Evolutionary conservation across 306 rosid species (phyloP).

Genomic region (Gillenia trifoliata): DNA sequence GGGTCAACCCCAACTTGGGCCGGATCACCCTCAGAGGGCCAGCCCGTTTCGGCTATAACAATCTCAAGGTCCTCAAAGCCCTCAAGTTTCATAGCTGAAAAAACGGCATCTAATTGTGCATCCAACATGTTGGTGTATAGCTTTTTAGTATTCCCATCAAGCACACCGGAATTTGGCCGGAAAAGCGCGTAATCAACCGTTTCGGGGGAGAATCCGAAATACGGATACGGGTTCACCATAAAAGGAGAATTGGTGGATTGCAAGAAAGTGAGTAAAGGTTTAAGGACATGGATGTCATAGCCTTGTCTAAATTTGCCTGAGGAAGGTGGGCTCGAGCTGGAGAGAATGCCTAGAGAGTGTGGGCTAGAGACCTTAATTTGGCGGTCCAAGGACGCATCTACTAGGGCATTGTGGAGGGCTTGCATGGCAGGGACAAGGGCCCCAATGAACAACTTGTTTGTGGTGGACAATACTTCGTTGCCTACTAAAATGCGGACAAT

Average conservation of each 20-base stretch:
- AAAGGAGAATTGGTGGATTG: slow-evolving; percentile 54
- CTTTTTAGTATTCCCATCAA: slow-evolving; percentile 40
- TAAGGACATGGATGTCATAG: slow-evolving; percentile 61
- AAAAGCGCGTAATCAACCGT: slow-evolving; percentile 60
- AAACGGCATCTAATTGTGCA: slow-evolving; percentile 71
- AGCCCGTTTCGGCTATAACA: slow-evolving; percentile 65
- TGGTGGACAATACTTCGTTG: slow-evolving; percentile 66
- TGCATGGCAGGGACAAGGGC: slow-evolving; percentile 71
- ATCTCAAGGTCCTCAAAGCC: slow-evolving; percentile 62
- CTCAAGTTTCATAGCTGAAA: slow-evolving; percentile 46
- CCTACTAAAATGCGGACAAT: slow-evolving; percentile 52
- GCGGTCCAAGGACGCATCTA: slow-evolving; percentile 32
- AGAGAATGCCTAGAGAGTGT: slow-evolving; percentile 63
- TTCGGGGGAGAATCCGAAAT: slow-evolving; percentile 42
- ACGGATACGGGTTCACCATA: slow-evolving; percentile 74
- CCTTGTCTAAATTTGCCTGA: slow-evolving; percentile 68
- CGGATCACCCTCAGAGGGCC: slow-evolving; percentile 52
- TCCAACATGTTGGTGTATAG: slow-evolving; percentile 68
- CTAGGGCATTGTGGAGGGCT: slow-evolving; percentile 55
- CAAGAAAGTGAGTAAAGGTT: slow-evolving; percentile 66
- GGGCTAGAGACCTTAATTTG: slow-evolving; percentile 64
- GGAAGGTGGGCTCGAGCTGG: slow-evolving; percentile 77
- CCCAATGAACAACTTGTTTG: slow-evolving; percentile 43
- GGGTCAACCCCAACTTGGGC: slow-evolving; percentile 48
- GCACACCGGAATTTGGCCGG: slow-evolving; percentile 39